phyloP scores from a whole-genome alignment of 2,329 filamentous ascomycete species.

The Fusarium longipes region DNA sequence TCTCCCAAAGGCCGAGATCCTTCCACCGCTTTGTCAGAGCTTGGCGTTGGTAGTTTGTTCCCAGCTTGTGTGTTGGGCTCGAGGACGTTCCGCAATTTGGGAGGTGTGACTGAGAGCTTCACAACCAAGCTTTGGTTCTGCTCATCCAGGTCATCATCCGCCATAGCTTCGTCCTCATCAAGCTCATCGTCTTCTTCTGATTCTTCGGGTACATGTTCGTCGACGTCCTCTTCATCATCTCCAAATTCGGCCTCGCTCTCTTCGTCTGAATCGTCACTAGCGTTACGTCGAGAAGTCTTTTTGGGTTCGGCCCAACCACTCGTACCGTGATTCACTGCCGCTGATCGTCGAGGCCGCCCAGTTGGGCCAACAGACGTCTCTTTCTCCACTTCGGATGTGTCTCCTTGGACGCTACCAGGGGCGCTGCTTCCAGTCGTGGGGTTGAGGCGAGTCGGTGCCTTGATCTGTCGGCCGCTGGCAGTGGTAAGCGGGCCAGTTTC shows the following conservation, averaged over 20 bases:
- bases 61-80: slow-evolving; percentile 37
- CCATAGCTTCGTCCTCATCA: slow-evolving; percentile 67
- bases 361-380: slow-evolving; percentile 56
- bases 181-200: slow-evolving; percentile 69
- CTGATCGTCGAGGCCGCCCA: slow-evolving; percentile 63
- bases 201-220: slow-evolving; percentile 72
- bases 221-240: slow-evolving; percentile 77
- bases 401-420: slow-evolving; percentile 59
- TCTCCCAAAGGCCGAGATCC: slow-evolving; percentile 27
- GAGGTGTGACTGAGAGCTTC: slow-evolving; percentile 70
- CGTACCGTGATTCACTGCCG: slow-evolving; percentile 61
- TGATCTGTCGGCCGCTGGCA: slow-evolving; percentile 87
- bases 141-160: slow-evolving; percentile 64
- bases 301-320: slow-evolving; percentile 59
- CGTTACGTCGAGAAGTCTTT: slow-evolving; percentile 50
- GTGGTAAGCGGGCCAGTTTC: slow-evolving; percentile 76
- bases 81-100: slow-evolving; percentile 51
- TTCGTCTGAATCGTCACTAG: slow-evolving; percentile 70
- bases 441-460: slow-evolving; percentile 73
- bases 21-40: slow-evolving; percentile 32
- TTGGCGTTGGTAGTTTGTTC: slow-evolving; percentile 41
- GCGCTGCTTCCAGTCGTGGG: slow-evolving; percentile 67
- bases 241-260: slow-evolving; percentile 80
- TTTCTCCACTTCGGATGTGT: slow-evolving; percentile 54
- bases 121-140: slow-evolving; percentile 75